Evolutionary conservation across 805 yeast genomes (phyloP), one percentile per base, ranked within the genome.

Genomic region (Barnettozyma populi): DNA sequence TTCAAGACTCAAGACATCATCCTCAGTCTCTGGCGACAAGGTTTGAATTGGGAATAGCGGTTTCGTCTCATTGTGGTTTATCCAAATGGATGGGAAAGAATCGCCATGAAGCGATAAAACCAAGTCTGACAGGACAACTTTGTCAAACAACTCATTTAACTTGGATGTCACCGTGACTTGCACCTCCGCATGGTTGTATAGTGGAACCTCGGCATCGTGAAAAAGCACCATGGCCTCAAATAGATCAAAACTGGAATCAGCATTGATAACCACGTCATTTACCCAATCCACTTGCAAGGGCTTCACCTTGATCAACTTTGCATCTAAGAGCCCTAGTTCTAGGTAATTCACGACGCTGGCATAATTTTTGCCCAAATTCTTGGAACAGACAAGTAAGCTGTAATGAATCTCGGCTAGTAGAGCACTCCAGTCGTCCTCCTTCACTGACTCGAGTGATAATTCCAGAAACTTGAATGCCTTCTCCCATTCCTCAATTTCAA

Each of bases 401-500:
- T 59, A 53, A 7, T 73, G 54, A 4, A 76, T 58, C 4, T 59
- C 34, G 0, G 61, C 57, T 6, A 68, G 57, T 2, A 78, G 52
- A 7, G 48, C 34, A 8, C 48, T 49, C 82, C 83, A 78, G 5
- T 58, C 52, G 36, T 71, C 80, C 29, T 63, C 62, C 44, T 68
- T 64, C 49, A 74, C 65, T 2, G 61, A 53, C 1, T 67, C 64
- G 5, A 69, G 52, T 0, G 78, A 64, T 2, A 66, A 65, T 38
- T 72, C 68, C 52, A 62, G 75, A 47, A 69, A 64, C 46, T 70
- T 69, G 24, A 70, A 58, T 0, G 82, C 73, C 59, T 66, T 65
- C 9, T 69, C 70, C 53, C 56, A 75, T 39, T 73, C 64, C 7
- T 54, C 40, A 29, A 45, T 35, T 1, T 46, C 39, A 47, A 57